phyloP scores from a whole-genome alignment of 108 stramenopile species.

The Parietichytrium sp. region DNA sequence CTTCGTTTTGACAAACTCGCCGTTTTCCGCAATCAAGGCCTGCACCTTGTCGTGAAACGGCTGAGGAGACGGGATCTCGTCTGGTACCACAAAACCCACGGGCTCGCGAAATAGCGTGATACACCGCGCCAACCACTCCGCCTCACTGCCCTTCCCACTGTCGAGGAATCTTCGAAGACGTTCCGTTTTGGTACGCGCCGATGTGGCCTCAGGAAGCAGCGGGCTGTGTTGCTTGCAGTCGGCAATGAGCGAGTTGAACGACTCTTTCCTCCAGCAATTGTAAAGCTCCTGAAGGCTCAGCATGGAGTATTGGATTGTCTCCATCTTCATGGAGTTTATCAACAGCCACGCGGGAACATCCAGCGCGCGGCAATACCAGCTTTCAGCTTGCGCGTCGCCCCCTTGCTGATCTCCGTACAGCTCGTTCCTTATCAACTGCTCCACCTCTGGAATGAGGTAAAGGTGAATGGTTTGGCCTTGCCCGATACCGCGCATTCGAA shows the following conservation, averaged over 20 bases:
- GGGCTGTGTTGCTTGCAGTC: slow-evolving; percentile 6
- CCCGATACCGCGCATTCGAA: slow-evolving; percentile 91
- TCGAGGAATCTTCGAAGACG: background rate
- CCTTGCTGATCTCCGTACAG: background rate
- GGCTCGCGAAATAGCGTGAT: slow-evolving; percentile 1
- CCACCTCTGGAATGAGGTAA: slow-evolving; percentile 85
- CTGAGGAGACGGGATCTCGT: slow-evolving; percentile 8
- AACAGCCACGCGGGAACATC: slow-evolving; percentile 46
- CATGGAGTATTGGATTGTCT: slow-evolving; percentile 29
- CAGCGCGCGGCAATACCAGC: background rate
- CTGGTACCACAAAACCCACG: slow-evolving; percentile 17
- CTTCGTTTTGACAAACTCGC: background rate
- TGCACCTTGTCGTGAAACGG: slow-evolving; percentile 17
- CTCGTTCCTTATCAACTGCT: slow-evolving; percentile 58
- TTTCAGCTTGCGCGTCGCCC: background rate
- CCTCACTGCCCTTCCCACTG: background rate
- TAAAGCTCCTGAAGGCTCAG: slow-evolving; percentile 37
- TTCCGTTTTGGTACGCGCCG: background rate
- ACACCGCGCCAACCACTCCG: background rate
- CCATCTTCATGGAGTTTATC: slow-evolving; percentile 25
- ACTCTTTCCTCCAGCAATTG: slow-evolving; percentile 19
- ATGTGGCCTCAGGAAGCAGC: background rate
- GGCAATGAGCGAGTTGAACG: background rate
- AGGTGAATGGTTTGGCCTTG: slow-evolving; percentile 86
- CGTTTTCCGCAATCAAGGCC: background rate